phyloP scores from a whole-genome alignment of 78 protist genomes.

The Mantamonas sphyraenae region DNA sequence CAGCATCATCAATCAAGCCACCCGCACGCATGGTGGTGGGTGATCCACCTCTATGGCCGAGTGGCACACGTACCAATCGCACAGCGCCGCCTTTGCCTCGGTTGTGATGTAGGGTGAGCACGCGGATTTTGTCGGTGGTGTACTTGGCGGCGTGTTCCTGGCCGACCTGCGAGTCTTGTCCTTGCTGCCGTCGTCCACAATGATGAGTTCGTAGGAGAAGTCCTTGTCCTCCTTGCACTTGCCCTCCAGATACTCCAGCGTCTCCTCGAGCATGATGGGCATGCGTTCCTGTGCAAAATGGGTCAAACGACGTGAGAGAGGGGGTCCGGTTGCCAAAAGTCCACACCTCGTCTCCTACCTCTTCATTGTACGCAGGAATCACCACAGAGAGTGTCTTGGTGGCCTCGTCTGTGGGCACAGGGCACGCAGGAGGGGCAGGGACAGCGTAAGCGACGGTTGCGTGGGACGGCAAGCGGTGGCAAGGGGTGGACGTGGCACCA shows the following conservation, averaged over 20 bases:
- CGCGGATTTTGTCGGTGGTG: slow-evolving; percentile 13
- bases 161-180: slow-evolving; percentile 26
- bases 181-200: slow-evolving; percentile 38
- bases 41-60: background rate
- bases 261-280: background rate
- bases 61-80: background rate
- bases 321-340: no score
- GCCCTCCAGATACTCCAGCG: background rate
- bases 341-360: no score
- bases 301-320: no score
- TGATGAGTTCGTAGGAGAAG: slow-evolving; percentile 30
- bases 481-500: no score
- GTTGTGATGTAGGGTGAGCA: slow-evolving; percentile 11
- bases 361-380: no score
- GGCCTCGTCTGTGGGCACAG: no score
- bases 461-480: no score
- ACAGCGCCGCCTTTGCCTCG: slow-evolving; percentile 62
- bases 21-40: background rate
- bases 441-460: no score
- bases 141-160: background rate
- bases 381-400: no score
- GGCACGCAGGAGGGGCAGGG: no score
- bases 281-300: no score
- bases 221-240: background rate
- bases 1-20: background rate